Percentiles rank a stretch among this genome's conserved stretches.
phyloP scores from a whole-genome alignment of 805 yeast genomes.

The Ogataea siamensis region DNA sequence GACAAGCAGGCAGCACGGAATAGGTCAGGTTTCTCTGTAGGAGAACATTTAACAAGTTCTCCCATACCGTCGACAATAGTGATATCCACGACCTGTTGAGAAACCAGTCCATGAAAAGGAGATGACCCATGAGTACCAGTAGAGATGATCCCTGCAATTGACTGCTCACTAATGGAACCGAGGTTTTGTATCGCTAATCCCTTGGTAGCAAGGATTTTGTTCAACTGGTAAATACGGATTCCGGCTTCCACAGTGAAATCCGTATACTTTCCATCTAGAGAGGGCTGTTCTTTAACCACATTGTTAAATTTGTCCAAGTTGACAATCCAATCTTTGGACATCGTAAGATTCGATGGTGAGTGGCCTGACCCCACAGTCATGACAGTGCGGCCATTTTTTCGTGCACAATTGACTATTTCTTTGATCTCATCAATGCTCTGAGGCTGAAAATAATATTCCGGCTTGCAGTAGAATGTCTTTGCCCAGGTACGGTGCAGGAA shows the following conservation, averaged over 20 bases:
- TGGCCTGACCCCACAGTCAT: constrained; percentile 92
- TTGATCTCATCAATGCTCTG: constrained; percentile 62
- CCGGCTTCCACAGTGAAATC: constrained; percentile 97
- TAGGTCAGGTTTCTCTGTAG: constrained; percentile 57
- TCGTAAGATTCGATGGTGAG: constrained; percentile 88
- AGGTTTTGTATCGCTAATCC: constrained; percentile 84
- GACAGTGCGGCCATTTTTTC: constrained; percentile 55
- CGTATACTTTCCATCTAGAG: constrained; percentile 63
- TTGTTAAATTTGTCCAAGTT: constrained; percentile 73
- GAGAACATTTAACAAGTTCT: constrained; percentile 62
- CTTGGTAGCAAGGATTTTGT: constrained; percentile 56
- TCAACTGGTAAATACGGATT: constrained; percentile 70
- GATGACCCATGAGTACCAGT: constrained; percentile 98
- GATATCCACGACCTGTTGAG: constrained; percentile 81
- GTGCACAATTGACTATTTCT: constrained; percentile 65
- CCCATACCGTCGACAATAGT: constrained; percentile 77
- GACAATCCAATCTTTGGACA: constrained; percentile 85
- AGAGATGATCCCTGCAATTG: constrained; percentile 91
- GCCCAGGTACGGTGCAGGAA: constrained; percentile 80
- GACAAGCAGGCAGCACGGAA: constrained; percentile 84
- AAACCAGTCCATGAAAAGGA: constrained; percentile 85
- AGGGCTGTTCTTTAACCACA: constrained; percentile 45
- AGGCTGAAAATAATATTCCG: constrained; percentile 82
- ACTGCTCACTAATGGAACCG: constrained; percentile 92
- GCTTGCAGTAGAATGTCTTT: constrained; percentile 74